These are phyloP conservation scores for Citrus trifoliata DNA, from an alignment of 345 rosid genomes.

Conservation along the genomic window DNA sequence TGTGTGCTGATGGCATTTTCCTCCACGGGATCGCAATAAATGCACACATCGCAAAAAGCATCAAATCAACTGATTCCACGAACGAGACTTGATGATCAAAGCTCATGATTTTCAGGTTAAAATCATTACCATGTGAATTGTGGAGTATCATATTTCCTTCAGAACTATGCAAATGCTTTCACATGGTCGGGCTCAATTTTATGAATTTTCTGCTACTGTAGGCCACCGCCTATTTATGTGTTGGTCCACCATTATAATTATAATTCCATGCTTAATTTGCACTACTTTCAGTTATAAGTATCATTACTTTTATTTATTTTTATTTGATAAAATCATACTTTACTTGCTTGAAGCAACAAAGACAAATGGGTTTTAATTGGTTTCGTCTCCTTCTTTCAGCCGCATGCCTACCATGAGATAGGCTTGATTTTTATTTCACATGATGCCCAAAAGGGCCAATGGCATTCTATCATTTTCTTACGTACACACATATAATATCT, in stretches of 20 bases:
- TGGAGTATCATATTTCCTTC: background rate
- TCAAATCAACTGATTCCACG: background rate
- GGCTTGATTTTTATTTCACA: background rate
- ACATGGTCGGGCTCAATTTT: background rate
- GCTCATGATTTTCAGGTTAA: background rate
- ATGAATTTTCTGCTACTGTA: background rate
- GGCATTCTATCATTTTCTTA: background rate
- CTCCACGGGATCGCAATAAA: no score
- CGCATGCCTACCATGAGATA: background rate
- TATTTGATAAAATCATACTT: background rate
- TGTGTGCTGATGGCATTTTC: no score
- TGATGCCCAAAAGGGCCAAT: background rate
- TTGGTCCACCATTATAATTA: background rate
- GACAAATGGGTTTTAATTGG: background rate
- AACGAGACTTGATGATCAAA: slow-evolving; percentile 1
- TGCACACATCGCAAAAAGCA: background rate
- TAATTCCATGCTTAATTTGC: background rate
- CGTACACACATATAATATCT: background rate
- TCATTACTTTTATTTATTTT: background rate
- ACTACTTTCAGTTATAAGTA: no score
- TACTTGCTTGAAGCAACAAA: background rate
- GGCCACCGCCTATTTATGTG: background rate
- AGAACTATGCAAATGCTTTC: background rate
- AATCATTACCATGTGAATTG: background rate
- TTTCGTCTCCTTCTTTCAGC: background rate